Percentiles rank a stretch among this genome's conserved stretches.
Evolutionary conservation across 345 rosid species (phyloP).

Genomic region (Dipteronia sinensis): DNA sequence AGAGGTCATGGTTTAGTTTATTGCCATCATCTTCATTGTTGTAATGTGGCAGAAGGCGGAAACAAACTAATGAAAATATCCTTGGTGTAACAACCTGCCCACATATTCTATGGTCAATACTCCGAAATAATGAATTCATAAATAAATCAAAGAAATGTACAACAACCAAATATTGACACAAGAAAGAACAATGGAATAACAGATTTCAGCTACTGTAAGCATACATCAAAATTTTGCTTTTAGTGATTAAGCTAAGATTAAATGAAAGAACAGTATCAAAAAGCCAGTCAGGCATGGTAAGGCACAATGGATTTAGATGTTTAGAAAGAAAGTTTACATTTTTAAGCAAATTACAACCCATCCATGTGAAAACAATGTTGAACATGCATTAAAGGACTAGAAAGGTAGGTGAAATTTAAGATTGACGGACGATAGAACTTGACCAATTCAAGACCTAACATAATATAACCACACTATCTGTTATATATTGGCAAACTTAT

Average conservation of each 20-base stretch:
- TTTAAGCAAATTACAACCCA: neutral
- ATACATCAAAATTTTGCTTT: neutral
- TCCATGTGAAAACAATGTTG: neutral
- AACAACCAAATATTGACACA: neutral
- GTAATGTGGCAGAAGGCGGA: conserved; percentile 50
- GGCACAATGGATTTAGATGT: too few relatives aligned
- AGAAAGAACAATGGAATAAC: neutral
- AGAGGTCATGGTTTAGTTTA: conserved; percentile 52
- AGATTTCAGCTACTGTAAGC: neutral
- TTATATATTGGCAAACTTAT: neutral
- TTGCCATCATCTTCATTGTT: conserved; percentile 45
- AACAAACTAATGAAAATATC: conserved; percentile 76
- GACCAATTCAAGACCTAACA: neutral
- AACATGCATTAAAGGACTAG: neutral
- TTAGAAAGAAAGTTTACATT: too few relatives aligned
- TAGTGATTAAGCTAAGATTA: neutral
- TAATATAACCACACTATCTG: neutral
- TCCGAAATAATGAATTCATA: neutral
- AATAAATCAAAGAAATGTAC: neutral
- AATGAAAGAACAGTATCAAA: neutral
- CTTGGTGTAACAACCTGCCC: conserved; percentile 74
- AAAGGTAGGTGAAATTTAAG: neutral
- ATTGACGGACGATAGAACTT: neutral
- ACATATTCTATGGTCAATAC: conserved; percentile 7
- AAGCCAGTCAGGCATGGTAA: neutral